These are phyloP conservation scores for Mycosarcoma mackinlayi DNA, from an alignment of 1,284 basidiomycete species.

Conservation along the genomic window DNA sequence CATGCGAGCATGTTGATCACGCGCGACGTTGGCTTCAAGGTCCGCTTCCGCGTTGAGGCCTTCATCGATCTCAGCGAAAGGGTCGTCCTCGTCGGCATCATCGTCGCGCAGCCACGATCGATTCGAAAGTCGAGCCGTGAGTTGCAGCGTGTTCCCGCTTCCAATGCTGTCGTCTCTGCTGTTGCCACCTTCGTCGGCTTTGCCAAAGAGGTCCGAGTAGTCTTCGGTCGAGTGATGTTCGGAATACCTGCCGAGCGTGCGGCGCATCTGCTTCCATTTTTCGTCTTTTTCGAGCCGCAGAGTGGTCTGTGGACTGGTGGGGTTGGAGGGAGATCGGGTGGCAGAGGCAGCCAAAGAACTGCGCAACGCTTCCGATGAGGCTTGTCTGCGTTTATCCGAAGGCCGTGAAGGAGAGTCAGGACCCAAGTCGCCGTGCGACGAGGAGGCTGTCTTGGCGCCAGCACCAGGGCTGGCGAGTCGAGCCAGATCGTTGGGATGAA, in stretches of 20 bases:
- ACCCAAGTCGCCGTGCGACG: neutral
- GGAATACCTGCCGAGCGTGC: slow-evolving; percentile 53
- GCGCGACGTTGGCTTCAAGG: slow-evolving; percentile 60
- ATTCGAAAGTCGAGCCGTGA: slow-evolving; percentile 56
- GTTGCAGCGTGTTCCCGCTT: slow-evolving; percentile 46
- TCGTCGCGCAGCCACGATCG: slow-evolving; percentile 58
- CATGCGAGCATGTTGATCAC: slow-evolving; percentile 75
- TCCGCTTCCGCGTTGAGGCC: slow-evolving; percentile 57
- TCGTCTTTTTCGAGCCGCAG: slow-evolving; percentile 44
- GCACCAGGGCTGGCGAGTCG: slow-evolving; percentile 17
- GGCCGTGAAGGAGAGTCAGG: slow-evolving; percentile 13
- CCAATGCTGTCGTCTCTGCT: slow-evolving; percentile 34
- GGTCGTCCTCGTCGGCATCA: slow-evolving; percentile 56
- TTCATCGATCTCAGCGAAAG: slow-evolving; percentile 62
- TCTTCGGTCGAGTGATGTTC: slow-evolving; percentile 54
- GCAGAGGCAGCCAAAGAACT: slow-evolving; percentile 23
- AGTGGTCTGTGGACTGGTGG: slow-evolving; percentile 35
- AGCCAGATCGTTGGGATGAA: slow-evolving; percentile 57
- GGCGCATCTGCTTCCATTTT: slow-evolving; percentile 53
- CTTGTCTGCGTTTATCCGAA: slow-evolving; percentile 28
- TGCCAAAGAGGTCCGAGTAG: slow-evolving; percentile 58
- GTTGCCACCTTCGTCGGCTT: slow-evolving; percentile 19
- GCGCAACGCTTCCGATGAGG: slow-evolving; percentile 38
- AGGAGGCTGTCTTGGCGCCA: neutral
- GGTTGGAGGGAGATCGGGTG: slow-evolving; percentile 27